These are phyloP conservation scores for Trifolium subterraneum DNA, from an alignment of 306 rosid species.

Conservation along the genomic window DNA sequence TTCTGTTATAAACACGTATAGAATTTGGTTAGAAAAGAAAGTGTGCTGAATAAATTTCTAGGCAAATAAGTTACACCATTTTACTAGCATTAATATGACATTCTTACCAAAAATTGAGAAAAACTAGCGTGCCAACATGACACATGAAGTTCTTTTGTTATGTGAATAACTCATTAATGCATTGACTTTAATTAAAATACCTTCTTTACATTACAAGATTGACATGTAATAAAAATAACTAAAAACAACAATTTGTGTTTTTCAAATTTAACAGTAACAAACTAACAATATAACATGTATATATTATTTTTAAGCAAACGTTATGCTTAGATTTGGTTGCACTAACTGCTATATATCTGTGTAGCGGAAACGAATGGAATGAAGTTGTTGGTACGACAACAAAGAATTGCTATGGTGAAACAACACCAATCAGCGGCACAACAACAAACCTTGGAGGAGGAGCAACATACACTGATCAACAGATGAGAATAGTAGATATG, in stretches of 20 bases:
- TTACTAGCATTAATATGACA: neutral
- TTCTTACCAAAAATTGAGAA: neutral
- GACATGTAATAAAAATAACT: neutral
- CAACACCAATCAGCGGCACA: constrained; percentile 62
- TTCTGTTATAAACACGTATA: neutral
- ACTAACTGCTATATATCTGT: constrained; percentile 18
- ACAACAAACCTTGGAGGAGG: constrained; percentile 47
- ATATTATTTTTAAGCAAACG: neutral
- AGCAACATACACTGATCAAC: constrained; percentile 61
- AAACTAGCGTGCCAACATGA: constrained; percentile 1
- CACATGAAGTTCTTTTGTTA: constrained; percentile 16
- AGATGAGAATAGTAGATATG: constrained; percentile 73
- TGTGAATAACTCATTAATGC: neutral
- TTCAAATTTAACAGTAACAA: neutral
- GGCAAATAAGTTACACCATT: neutral
- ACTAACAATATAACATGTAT: neutral
- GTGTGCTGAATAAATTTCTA: neutral
- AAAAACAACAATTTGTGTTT: neutral
- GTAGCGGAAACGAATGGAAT: constrained; percentile 81
- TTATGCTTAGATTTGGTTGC: neutral
- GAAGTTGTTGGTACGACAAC: constrained; percentile 40
- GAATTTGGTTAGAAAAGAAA: neutral
- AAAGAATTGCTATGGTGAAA: constrained; percentile 90
- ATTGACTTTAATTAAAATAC: neutral
- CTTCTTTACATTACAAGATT: neutral